Evolutionary conservation across 1,284 basidiomycete species (phyloP), one percentile per base, ranked within the genome.

Genomic region (Termitomyces sp.): DNA sequence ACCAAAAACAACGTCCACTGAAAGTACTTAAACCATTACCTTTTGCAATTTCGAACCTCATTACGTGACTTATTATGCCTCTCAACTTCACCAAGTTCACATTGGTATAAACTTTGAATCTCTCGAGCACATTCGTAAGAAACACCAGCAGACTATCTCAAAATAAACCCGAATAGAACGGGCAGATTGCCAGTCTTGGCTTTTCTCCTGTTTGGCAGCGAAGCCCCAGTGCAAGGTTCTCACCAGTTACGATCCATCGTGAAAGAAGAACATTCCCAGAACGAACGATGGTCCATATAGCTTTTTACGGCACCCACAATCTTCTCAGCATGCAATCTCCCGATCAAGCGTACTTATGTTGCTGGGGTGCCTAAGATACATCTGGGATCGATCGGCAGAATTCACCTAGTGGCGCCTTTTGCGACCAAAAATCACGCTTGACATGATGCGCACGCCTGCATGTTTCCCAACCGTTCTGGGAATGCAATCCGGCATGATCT

Each of bases 341-440:
- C 54, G 57, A 62, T 62, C 57, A 51, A 56, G 47, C 36, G 19
- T 50, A 30, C 34, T 36, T 53, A 53, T 54, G 36, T 46, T 55
- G 38, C 57, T 57, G 12, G 9, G 51, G 42, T 42, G 51, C 54
- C 50, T 40, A 53, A 55, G 54, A 42, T 45, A 54, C 44, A 64
- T 63, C 58, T 52, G 52, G 55, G 57, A 54, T 61, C 57, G 59
- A 54, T 65, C 64, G 62, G 64, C 56, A 64, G 58, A 62, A 64
- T 54, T 57, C 48, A 50, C 55, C 56, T 59, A 52, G 59, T 64
- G 64, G 62, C 55, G 56, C 56, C 45, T 24, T n/a, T 56, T 53
- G 55, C 55, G 53, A 57, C 53, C 50, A 53, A 47, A 56, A 57
- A 61, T 59, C 59, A 56, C 56, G 55, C 45, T 56, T 62, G 60